Evolutionary conservation across 1,284 basidiomycete genomes (phyloP).

Genomic region (Tremellales sp.): DNA sequence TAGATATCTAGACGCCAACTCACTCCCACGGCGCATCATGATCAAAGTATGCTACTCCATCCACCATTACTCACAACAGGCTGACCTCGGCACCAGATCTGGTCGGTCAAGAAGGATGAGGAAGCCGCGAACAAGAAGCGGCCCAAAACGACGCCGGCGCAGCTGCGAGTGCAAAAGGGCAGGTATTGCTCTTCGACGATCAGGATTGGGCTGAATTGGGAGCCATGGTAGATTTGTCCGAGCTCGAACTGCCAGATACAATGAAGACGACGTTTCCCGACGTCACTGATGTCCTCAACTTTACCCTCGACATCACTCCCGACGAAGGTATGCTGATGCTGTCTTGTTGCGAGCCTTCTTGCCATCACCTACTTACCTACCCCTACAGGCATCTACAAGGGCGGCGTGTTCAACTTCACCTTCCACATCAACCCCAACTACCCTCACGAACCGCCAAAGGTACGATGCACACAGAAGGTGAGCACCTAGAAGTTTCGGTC

Average conservation of each 20-base stretch:
- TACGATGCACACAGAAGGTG: constrained; percentile 93
- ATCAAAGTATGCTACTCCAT: constrained; percentile 8
- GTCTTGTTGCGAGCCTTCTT: not conserved
- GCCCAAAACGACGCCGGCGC: constrained; percentile 94
- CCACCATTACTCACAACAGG: constrained; percentile 1
- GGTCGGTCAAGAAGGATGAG: constrained; percentile 93
- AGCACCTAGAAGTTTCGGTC: constrained; percentile 24
- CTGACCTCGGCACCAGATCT: constrained; percentile 62
- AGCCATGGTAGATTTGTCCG: constrained; percentile 72
- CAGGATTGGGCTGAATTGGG: not conserved
- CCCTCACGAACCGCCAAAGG: constrained; percentile 98
- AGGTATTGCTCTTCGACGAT: constrained; percentile 20
- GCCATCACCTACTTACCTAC: constrained; percentile 1
- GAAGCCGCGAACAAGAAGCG: constrained; percentile 90
- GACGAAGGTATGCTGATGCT: constrained; percentile 74
- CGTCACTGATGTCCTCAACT: constrained; percentile 89
- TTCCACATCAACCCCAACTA: constrained; percentile 97
- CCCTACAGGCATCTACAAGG: constrained; percentile 91
- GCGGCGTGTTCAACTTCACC: constrained; percentile 87
- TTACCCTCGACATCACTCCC: constrained; percentile 88
- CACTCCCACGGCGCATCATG: constrained; percentile 10
- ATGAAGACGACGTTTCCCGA: constrained; percentile 95
- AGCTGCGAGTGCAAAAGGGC: constrained; percentile 99
- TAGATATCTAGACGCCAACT: no score
- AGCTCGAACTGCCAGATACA: constrained; percentile 90